phyloP scores from a whole-genome alignment of 1,139 yeast genomes.

The Wickerhamiella pararugosa region DNA sequence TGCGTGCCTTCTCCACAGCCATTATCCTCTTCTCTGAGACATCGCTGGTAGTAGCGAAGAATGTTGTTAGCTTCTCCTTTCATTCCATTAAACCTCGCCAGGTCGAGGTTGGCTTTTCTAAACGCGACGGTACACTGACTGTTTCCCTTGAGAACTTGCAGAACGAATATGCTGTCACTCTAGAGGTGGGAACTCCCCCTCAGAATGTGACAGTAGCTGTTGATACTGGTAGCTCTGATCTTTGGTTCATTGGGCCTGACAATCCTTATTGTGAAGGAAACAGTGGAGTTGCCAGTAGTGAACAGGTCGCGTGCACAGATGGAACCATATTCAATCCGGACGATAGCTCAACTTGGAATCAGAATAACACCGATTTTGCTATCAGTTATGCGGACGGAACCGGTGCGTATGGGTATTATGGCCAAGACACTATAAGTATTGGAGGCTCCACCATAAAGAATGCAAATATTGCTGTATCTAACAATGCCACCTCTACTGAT shows the following conservation, averaged over 20 bases:
- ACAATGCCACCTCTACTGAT: constrained; percentile 34
- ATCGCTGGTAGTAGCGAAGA: too few species aligned
- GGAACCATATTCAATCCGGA: background rate
- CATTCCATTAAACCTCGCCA: too few species aligned
- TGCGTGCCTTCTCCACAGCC: too few species aligned
- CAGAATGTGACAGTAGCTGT: constrained; percentile 25
- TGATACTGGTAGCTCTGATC: constrained; percentile 33
- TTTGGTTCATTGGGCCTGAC: constrained; percentile 25
- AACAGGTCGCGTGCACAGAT: constrained; percentile 2
- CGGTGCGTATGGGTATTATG: constrained; percentile 46
- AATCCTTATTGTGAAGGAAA: too few species aligned
- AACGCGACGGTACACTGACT: too few species aligned
- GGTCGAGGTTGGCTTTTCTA: too few species aligned
- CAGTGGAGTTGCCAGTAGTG: too few species aligned
- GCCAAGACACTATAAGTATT: constrained; percentile 35
- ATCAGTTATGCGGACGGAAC: constrained; percentile 53
- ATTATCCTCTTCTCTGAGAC: too few species aligned
- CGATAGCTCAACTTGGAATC: constrained; percentile 7
- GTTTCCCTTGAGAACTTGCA: too few species aligned
- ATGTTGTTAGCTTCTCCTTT: too few species aligned
- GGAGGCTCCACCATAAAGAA: constrained; percentile 30
- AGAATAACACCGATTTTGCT: constrained; percentile 7
- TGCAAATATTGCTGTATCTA: constrained; percentile 41
- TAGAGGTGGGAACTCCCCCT: constrained; percentile 28
- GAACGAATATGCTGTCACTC: constrained; percentile 7